Evolutionary conservation across 73 alveolate genomes (phyloP).

Genomic region (Paramecium pentaurelia): DNA sequence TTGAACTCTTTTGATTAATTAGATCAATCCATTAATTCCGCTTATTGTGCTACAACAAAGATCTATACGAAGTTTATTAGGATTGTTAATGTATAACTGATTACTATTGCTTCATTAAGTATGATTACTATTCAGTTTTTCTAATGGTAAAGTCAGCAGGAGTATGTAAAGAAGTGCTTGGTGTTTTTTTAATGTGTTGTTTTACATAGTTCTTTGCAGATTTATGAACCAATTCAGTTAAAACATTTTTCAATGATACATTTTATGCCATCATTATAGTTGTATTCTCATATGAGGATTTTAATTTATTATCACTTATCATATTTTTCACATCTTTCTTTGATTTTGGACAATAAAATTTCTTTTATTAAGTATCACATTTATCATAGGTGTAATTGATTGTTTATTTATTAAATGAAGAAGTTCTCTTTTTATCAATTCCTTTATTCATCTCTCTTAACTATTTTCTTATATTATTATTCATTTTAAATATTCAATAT

Average conservation of each 20-base stretch:
- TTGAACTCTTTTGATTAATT: neutral
- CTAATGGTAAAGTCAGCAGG: constrained; percentile 44
- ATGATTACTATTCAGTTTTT: constrained; percentile 12
- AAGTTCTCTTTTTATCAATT: neutral
- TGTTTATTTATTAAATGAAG: neutral
- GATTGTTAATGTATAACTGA: neutral
- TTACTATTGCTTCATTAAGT: neutral
- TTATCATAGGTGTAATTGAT: neutral
- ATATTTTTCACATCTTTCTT: neutral
- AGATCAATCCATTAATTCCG: constrained; percentile 43
- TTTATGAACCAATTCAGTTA: neutral
- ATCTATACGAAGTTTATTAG: constrained; percentile 25
- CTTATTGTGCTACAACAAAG: neutral
- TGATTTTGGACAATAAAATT: constrained; percentile 24
- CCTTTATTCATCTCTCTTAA: neutral
- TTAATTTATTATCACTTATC: neutral
- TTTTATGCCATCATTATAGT: neutral
- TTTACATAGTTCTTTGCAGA: neutral
- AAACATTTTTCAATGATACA: constrained; percentile 25
- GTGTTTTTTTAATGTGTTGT: constrained; percentile 17
- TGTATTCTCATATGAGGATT: constrained; percentile 23
- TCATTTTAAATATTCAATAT: neutral
- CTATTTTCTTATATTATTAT: neutral
- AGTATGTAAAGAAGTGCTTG: constrained; percentile 26
- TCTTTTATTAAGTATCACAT: neutral